Evolutionary conservation across 805 yeast genomes (phyloP).

Genomic region (Kluyveromyces siamensis): DNA sequence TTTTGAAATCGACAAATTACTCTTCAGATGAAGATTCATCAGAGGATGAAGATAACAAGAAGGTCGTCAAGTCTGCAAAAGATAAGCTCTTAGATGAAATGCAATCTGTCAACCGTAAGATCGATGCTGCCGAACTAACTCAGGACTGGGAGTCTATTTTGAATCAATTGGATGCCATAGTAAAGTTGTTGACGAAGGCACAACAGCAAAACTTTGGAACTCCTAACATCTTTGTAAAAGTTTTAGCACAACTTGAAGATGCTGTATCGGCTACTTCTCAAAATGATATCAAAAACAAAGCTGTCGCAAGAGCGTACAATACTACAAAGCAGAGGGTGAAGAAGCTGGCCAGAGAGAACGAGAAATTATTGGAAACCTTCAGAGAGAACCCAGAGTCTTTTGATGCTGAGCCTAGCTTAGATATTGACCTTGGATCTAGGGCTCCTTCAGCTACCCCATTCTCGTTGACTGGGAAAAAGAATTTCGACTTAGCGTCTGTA

Average conservation of each 20-base stretch:
- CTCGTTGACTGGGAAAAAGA: constrained; percentile 25
- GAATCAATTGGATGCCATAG: constrained; percentile 69
- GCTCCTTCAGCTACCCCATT: constrained; percentile 26
- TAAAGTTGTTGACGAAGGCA: constrained; percentile 56
- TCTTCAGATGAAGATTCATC: constrained; percentile 39
- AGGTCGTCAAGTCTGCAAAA: constrained; percentile 86
- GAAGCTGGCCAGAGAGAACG: constrained; percentile 67
- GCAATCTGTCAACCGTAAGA: constrained; percentile 51
- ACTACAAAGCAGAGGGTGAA: constrained; percentile 80
- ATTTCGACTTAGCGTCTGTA: constrained; percentile 23
- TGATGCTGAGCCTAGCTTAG: constrained; percentile 39
- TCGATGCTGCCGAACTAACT: constrained; percentile 58
- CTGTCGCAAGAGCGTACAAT: constrained; percentile 81
- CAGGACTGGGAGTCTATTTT: constrained; percentile 75
- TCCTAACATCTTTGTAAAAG: constrained; percentile 63
- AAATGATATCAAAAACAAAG: constrained; percentile 68
- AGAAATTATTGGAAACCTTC: constrained; percentile 47
- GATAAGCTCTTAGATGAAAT: constrained; percentile 89
- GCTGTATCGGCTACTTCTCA: constrained; percentile 46
- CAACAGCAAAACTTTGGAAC: constrained; percentile 64
- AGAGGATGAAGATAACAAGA: constrained; percentile 61
- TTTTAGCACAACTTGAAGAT: constrained; percentile 65
- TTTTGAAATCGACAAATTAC: constrained; percentile 28
- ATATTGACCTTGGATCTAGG: constrained; percentile 19
- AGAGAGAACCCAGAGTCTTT: constrained; percentile 68